Conservation (phyloP, 2,329 filamentous ascomycete genomes). For the Aspergillus caelatus region DNA sequence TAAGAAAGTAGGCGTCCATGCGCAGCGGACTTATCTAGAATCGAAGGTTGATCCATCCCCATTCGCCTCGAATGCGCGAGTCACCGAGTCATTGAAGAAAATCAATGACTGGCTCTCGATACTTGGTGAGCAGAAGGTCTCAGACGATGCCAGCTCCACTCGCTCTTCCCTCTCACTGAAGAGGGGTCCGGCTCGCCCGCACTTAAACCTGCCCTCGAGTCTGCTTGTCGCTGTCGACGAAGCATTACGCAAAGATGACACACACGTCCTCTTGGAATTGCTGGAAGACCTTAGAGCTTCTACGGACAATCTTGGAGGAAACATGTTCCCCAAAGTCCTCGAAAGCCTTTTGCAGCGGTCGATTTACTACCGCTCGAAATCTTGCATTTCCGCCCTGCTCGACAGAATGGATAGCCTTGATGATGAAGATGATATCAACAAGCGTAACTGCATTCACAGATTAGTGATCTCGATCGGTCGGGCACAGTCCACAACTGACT, state of each 20-base stretch:
- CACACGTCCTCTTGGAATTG: constrained; percentile 47
- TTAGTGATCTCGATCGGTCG: constrained; percentile 90
- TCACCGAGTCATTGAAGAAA: constrained; percentile 61
- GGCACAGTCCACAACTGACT: constrained; percentile 60
- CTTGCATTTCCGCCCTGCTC: constrained; percentile 73
- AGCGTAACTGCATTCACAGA: constrained; percentile 89
- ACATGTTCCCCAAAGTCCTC: constrained; percentile 65
- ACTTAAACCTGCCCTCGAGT: constrained; percentile 69
- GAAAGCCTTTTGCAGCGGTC: constrained; percentile 48
- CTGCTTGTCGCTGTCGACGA: constrained; percentile 46
- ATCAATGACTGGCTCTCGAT: constrained; percentile 93
- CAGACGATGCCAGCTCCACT: constrained; percentile 73
- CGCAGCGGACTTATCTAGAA: constrained; percentile 83
- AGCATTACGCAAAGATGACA: constrained; percentile 44
- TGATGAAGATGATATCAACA: constrained; percentile 90
- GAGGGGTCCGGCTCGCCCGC: constrained; percentile 73
- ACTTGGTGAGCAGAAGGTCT: constrained; percentile 74
- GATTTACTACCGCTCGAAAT: constrained; percentile 72
- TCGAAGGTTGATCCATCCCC: constrained; percentile 87
- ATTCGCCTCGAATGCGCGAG: constrained; percentile 75
- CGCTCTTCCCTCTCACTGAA: constrained; percentile 72
- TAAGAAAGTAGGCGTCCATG: constrained; percentile 81
- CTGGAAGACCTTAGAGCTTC: constrained; percentile 62
- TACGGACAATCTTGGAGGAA: constrained; percentile 60
- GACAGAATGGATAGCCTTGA: constrained; percentile 71